Evolutionary conservation across 2,329 filamentous ascomycete genomes (phyloP).

Genomic region (Sporothrix pallida): DNA sequence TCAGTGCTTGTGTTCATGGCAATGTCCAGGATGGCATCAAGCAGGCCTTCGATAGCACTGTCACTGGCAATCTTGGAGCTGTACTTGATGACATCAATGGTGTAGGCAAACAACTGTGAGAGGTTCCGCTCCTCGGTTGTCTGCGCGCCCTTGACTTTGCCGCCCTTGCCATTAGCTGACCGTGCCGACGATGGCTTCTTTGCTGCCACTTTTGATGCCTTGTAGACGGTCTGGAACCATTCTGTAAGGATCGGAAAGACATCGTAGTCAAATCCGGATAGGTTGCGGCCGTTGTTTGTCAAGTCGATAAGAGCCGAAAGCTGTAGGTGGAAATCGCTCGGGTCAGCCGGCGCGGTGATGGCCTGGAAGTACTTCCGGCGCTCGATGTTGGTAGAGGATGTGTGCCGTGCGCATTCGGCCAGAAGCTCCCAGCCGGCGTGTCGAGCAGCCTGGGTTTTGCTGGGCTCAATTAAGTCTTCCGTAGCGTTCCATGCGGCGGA

Average conservation of each 20-base stretch:
- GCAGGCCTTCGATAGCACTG: slow-evolving; percentile 63
- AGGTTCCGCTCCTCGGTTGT: slow-evolving; percentile 67
- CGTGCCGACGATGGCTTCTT: slow-evolving; percentile 36
- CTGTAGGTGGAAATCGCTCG: slow-evolving; percentile 70
- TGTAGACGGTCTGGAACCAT: slow-evolving; percentile 65
- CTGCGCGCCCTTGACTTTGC: slow-evolving; percentile 50
- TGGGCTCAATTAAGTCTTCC: slow-evolving; percentile 66
- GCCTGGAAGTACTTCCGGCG: slow-evolving; percentile 69
- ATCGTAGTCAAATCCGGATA: slow-evolving; percentile 71
- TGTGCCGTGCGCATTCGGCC: slow-evolving; percentile 68
- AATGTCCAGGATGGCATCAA: slow-evolving; percentile 68
- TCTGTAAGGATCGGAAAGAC: slow-evolving; percentile 65
- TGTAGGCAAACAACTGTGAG: slow-evolving; percentile 66
- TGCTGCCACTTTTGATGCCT: slow-evolving; percentile 50
- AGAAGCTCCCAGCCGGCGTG: slow-evolving; percentile 69
- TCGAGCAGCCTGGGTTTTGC: slow-evolving; percentile 60
- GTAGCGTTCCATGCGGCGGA: slow-evolving; percentile 70
- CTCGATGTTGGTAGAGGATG: slow-evolving; percentile 68
- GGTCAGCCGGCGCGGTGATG: slow-evolving; percentile 60
- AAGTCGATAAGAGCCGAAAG: slow-evolving; percentile 67
- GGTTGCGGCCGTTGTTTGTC: slow-evolving; percentile 64
- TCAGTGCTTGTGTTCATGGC: slow-evolving; percentile 70
- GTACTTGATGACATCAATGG: slow-evolving; percentile 75
- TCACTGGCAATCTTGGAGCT: slow-evolving; percentile 73
- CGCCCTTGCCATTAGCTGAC: slow-evolving; percentile 46